Percentiles rank a stretch among this genome's conserved stretches.
Conservation (phyloP, 495 filamentous ascomycete genomes). For the Neurospora sp. region DNA sequence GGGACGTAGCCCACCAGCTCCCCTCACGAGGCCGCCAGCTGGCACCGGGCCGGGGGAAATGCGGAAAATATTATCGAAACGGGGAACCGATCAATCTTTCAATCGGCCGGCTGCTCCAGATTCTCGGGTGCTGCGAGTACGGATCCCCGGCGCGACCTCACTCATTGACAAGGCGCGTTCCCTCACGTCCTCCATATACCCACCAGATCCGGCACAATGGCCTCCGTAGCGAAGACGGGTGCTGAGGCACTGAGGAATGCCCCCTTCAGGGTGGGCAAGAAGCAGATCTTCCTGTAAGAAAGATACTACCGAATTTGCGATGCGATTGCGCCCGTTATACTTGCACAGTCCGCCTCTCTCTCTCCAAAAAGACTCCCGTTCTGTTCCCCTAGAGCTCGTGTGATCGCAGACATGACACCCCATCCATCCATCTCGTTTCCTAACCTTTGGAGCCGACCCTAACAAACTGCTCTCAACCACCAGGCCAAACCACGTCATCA, state of each 20-base stretch:
- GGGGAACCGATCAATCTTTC: neutral
- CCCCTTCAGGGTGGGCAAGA: constrained; percentile 35
- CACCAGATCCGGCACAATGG: neutral
- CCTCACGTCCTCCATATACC: neutral
- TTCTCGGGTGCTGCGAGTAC: neutral
- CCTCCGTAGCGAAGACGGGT: neutral
- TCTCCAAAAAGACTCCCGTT: neutral
- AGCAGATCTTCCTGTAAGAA: constrained; percentile 61
- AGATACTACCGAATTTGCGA: neutral
- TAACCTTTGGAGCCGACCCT: neutral
- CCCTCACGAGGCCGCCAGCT: neutral
- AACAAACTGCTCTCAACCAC: neutral
- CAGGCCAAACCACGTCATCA: constrained; percentile 70
- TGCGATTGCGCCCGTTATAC: neutral
- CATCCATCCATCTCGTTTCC: neutral
- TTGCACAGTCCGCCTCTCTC: neutral
- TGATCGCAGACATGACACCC: neutral
- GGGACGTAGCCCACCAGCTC: neutral
- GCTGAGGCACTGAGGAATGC: neutral
- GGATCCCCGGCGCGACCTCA: neutral
- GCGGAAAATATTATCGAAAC: neutral
- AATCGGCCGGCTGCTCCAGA: neutral
- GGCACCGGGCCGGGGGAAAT: neutral
- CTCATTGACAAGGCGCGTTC: neutral
- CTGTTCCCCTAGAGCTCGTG: neutral